Evolutionary conservation across 345 rosid species (phyloP).

Genomic region (Microcos paniculata): DNA sequence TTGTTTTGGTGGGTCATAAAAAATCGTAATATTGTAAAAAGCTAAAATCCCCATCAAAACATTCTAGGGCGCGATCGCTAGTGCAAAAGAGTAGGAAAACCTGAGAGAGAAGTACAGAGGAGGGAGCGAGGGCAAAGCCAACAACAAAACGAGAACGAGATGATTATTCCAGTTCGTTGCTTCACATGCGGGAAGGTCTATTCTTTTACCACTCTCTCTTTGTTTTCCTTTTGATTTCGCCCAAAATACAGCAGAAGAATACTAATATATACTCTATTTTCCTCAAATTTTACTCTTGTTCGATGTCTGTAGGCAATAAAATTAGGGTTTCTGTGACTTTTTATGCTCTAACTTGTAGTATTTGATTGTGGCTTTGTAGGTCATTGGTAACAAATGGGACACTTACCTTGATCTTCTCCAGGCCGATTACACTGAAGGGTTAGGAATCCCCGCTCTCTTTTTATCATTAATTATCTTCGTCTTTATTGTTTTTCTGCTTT

Average conservation of each 20-base stretch:
- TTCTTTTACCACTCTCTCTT: background rate
- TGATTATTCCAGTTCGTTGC: constrained; percentile 84
- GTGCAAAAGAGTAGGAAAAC: background rate
- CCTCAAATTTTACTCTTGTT: background rate
- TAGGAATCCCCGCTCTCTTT: background rate
- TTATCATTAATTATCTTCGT: background rate
- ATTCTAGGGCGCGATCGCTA: background rate
- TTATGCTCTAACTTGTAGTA: background rate
- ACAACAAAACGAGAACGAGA: constrained; percentile 20
- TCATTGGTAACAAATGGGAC: constrained; percentile 82
- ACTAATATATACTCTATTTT: background rate
- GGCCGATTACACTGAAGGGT: constrained; percentile 77
- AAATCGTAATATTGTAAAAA: too few species aligned
- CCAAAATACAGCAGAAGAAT: background rate
- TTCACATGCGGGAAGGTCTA: constrained; percentile 77
- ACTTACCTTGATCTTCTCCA: constrained; percentile 74
- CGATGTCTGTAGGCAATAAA: background rate
- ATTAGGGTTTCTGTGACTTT: constrained; percentile 8
- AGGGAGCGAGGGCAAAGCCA: background rate
- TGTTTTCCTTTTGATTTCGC: too few species aligned
- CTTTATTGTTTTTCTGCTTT: too few species aligned
- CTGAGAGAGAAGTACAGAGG: background rate
- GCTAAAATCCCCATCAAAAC: background rate
- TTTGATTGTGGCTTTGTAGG: constrained; percentile 32
- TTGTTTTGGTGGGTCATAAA: too few species aligned